Evolutionary conservation across 768 basidiomycete species (phyloP).

Genomic region (Kwoniella sp.): DNA sequence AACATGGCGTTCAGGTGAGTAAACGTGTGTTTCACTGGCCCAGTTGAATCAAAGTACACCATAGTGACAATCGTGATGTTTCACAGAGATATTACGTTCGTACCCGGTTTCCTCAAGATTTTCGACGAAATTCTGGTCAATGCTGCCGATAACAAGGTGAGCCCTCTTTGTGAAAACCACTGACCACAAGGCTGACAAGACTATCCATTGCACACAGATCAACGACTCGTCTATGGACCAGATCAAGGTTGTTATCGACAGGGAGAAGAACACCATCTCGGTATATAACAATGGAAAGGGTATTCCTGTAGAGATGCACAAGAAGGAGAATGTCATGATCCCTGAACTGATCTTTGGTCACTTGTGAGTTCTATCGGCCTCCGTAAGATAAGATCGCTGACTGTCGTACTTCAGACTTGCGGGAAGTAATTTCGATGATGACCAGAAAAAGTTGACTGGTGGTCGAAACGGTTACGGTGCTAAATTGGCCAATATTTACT

Average conservation of each 20-base stretch:
- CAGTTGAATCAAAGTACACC: neutral
- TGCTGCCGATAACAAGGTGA: slow-evolving; percentile 97
- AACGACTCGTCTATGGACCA: slow-evolving; percentile 90
- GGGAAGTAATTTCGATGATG: slow-evolving; percentile 96
- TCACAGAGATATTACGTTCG: slow-evolving; percentile 66
- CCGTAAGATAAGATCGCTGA: neutral
- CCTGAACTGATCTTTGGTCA: slow-evolving; percentile 97
- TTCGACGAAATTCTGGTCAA: slow-evolving; percentile 99
- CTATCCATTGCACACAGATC: slow-evolving; percentile 63
- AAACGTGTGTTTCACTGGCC: neutral
- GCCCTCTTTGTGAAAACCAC: slow-evolving; percentile 30
- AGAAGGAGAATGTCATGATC: slow-evolving; percentile 88
- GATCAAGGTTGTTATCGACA: slow-evolving; percentile 82
- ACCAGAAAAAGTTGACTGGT: slow-evolving; percentile 97
- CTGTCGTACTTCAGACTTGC: slow-evolving; percentile 63
- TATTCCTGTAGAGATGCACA: slow-evolving; percentile 95
- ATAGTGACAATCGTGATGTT: neutral
- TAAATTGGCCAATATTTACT: slow-evolving; percentile 97
- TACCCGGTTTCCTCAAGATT: slow-evolving; percentile 99
- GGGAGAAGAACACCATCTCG: slow-evolving; percentile 80
- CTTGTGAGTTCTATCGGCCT: slow-evolving; percentile 62
- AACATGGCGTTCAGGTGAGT: slow-evolving; percentile 81
- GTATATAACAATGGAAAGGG: slow-evolving; percentile 95
- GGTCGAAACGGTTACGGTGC: slow-evolving; percentile 99
- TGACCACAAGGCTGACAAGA: neutral